Evolutionary conservation across 2,329 filamentous ascomycete genomes (phyloP).

Genomic region (Botrytis tulipae): DNA sequence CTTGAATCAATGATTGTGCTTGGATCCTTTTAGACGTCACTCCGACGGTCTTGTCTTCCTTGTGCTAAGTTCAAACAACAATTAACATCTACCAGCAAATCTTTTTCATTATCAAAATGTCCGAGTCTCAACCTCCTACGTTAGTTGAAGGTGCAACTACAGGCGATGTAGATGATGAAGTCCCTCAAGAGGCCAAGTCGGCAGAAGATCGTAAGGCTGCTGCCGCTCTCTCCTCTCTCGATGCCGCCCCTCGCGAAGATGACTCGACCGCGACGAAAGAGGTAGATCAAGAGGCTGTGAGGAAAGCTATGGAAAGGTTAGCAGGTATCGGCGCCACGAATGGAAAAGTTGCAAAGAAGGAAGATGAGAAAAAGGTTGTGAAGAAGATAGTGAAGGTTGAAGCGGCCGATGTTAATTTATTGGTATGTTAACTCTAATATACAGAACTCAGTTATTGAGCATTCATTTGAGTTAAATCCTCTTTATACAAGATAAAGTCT

Average conservation of each 20-base stretch:
- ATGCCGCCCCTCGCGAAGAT: slow-evolving; percentile 47
- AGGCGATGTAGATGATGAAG: slow-evolving; percentile 58
- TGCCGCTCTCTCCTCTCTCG: slow-evolving; percentile 69
- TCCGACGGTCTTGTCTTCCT: not conserved
- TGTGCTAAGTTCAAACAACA: not conserved
- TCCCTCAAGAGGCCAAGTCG: slow-evolving; percentile 53
- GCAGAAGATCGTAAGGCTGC: slow-evolving; percentile 77
- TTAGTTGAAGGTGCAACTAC: slow-evolving; percentile 60
- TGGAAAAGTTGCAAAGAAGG: slow-evolving; percentile 41
- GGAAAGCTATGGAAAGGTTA: slow-evolving; percentile 68
- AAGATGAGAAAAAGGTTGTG: slow-evolving; percentile 51
- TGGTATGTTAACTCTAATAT: slow-evolving; percentile 51
- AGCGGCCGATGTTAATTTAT: slow-evolving; percentile 63
- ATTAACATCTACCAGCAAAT: not conserved
- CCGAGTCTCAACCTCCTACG: slow-evolving; percentile 58
- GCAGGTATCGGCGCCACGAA: slow-evolving; percentile 40
- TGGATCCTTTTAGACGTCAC: slow-evolving; percentile 12
- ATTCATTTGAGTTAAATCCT: slow-evolving; percentile 2
- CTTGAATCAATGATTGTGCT: slow-evolving; percentile 1
- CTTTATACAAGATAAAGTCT: not conserved
- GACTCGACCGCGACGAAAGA: slow-evolving; percentile 47
- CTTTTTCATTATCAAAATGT: slow-evolving; percentile 47
- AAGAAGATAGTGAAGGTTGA: slow-evolving; percentile 70
- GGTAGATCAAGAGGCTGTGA: slow-evolving; percentile 67
- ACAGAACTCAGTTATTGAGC: not conserved